Evolutionary conservation across 345 rosid genomes (phyloP), one percentile per base, ranked within the genome.

Genomic region (Eucalyptus paniculata): DNA sequence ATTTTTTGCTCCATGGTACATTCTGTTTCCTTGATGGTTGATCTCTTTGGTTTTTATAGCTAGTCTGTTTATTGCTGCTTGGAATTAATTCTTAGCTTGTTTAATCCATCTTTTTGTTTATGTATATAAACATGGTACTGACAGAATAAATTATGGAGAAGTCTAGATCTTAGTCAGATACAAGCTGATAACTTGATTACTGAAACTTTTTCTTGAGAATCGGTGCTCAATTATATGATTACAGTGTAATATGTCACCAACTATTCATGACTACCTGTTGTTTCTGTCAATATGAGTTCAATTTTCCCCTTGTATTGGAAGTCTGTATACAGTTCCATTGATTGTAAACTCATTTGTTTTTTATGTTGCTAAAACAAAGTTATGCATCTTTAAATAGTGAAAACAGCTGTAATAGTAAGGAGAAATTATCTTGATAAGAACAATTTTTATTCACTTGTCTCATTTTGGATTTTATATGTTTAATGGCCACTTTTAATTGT

Each of bases 1-100:
- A 92, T 97, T 97, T 90, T 97, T 97, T 72, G 99, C 99, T 87
- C 99, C 99, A 89, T 97, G 99, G 99, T 98, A 94, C 90, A 96
- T 88, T 24, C 81, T 51, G 83, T 69, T 67, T 47, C 32, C 86
- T 86, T 62, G 49, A 6, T 37, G 47, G 30, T 40, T 77, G 85
- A 77, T 77, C 85, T 40, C 85, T 77, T 72, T 77, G 47, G 47
- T 40, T 77, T 34, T 37, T 40, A 12, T 40, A 40, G 28, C 47
- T 40, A 77, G 85, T 40, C 8, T 40, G 85, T 77, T 40, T 77
- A 40, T 40, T 12, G 85, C 85, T 40, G 28, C 47, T 77, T 77
- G 85, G 47, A 77, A 77, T 21, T 40, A 77, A 40, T 40, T 77
- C 47, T 77, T 77, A 21, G 85, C 24, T 40, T 77, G 28, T 12